Percentiles rank a stretch among this genome's conserved stretches.
Conservation (phyloP, 768 basidiomycete species). For the Tephrocybe sp. region DNA sequence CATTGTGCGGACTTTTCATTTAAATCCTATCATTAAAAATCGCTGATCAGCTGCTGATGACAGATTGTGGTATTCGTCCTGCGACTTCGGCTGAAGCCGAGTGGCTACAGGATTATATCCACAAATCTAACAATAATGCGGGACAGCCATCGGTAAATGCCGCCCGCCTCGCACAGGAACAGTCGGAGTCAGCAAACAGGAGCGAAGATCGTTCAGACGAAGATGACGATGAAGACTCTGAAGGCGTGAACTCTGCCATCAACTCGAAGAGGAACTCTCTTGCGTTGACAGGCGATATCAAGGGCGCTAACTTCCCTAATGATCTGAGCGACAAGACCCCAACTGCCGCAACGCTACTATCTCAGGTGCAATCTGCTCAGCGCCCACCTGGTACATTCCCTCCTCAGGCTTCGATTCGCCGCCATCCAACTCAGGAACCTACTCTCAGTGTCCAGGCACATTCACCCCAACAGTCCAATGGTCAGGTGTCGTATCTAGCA, state of each 20-base stretch:
- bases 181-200: slow-evolving; percentile 56
- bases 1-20: slow-evolving; percentile 65
- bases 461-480: slow-evolving; percentile 49
- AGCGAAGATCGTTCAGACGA: slow-evolving; percentile 79
- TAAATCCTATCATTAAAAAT: slow-evolving; percentile 28
- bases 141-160: slow-evolving; percentile 75
- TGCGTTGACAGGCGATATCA: slow-evolving; percentile 62
- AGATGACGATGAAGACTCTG: slow-evolving; percentile 86
- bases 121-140: slow-evolving; percentile 86
- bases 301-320: slow-evolving; percentile 55
- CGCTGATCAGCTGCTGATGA: slow-evolving; percentile 32
- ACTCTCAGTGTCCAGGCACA: slow-evolving; percentile 55
- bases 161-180: slow-evolving; percentile 70
- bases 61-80: slow-evolving; percentile 91
- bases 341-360: slow-evolving; percentile 73
- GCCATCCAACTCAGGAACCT: slow-evolving; percentile 63
- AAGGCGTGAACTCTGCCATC: slow-evolving; percentile 61
- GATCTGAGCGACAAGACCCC: slow-evolving; percentile 86
- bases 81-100: slow-evolving; percentile 90
- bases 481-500: slow-evolving; percentile 46
- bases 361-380: slow-evolving; percentile 72
- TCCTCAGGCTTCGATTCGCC: slow-evolving; percentile 74
- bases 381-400: slow-evolving; percentile 63
- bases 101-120: slow-evolving; percentile 90
- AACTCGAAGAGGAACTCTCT: slow-evolving; percentile 76